Evolutionary conservation across 1,284 basidiomycete genomes (phyloP).

Genomic region (Boletus semigastroideus): DNA sequence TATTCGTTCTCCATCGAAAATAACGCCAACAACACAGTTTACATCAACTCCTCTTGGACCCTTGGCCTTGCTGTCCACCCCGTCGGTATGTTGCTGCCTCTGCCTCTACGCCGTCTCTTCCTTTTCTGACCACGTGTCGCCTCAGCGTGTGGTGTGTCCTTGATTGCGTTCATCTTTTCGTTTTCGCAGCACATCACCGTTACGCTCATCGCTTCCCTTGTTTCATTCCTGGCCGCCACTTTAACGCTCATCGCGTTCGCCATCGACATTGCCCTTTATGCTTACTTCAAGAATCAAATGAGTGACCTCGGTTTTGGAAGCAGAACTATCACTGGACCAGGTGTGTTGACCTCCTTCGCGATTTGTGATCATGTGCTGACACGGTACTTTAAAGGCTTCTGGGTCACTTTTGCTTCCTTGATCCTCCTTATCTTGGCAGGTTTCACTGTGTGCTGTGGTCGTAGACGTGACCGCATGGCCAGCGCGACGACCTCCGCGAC

Average conservation of each 20-base stretch:
- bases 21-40: slow-evolving; percentile 32
- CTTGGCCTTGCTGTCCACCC: slow-evolving; percentile 72
- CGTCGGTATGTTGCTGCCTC: slow-evolving; percentile 49
- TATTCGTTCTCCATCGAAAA: slow-evolving; percentile 45
- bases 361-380: not conserved
- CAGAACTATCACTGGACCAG: slow-evolving; percentile 54
- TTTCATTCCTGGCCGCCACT: slow-evolving; percentile 64
- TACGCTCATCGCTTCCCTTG: slow-evolving; percentile 57
- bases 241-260: slow-evolving; percentile 69
- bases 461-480: slow-evolving; percentile 50
- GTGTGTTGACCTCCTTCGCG: slow-evolving; percentile 36
- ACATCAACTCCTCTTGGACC: slow-evolving; percentile 62
- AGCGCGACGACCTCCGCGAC: slow-evolving; percentile 37
- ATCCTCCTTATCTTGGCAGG: slow-evolving; percentile 62
- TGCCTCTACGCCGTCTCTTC: slow-evolving; percentile 1
- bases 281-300: slow-evolving; percentile 56
- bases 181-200: slow-evolving; percentile 61
- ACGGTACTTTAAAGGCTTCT: slow-evolving; percentile 51
- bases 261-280: slow-evolving; percentile 73
- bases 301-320: slow-evolving; percentile 45
- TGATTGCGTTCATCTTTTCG: slow-evolving; percentile 62
- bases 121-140: slow-evolving; percentile 8
- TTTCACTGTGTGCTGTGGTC: slow-evolving; percentile 68
- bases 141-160: slow-evolving; percentile 59
- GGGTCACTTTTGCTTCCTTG: slow-evolving; percentile 70